Evolutionary conservation across 140 eudicot species (phyloP), one percentile per base, ranked within the genome.

Genomic region (Stevia rebaudiana): DNA sequence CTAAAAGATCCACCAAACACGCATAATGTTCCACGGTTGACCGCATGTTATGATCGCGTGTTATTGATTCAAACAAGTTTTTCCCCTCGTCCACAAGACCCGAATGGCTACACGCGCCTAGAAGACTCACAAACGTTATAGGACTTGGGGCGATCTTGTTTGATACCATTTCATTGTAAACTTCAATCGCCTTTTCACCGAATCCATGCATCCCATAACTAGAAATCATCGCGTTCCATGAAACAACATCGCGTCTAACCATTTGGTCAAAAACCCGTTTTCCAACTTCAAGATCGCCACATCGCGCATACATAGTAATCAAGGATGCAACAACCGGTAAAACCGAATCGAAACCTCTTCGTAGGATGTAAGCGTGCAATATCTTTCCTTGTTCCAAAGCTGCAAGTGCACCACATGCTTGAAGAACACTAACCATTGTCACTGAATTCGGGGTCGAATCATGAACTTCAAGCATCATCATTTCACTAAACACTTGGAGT

Each of bases 191-290:
- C 52, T 85, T 73, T 51, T 69, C 5, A 8, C 96, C 98, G 35
- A 76, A 79, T 15, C 98, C 98, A 37, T 91, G 81, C 74, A 91
- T 81, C 25, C 85, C 96, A 64, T 91, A 91, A 63, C 98, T 68
- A 13, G 98, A 85, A 39, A 91, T 91, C 89, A 91, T 50, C 24
- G 98, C 83, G 40, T 91, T 91, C 98, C 98, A 91, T 19, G 98
- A 82, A 5, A 91, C 96, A 11, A 84, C 84, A 69, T 91, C 95
- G 50, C 83, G 82, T 74, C 66, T 85, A 13, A 24, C 72, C 98
- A 85, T 87, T 52, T 81, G 87, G 71, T 79, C 72, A 31, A 91
- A 91, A 64, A 88, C 83, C 46, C 82, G 73, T 51, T 58, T 74
- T 37, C 83, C 92, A 48, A 73, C 44, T 54, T 83, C 77, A 40